Evolutionary conservation across 108 stramenopile genomes (phyloP), one percentile per base, ranked within the genome.

Genomic region (Chaetoceros muelleri): DNA sequence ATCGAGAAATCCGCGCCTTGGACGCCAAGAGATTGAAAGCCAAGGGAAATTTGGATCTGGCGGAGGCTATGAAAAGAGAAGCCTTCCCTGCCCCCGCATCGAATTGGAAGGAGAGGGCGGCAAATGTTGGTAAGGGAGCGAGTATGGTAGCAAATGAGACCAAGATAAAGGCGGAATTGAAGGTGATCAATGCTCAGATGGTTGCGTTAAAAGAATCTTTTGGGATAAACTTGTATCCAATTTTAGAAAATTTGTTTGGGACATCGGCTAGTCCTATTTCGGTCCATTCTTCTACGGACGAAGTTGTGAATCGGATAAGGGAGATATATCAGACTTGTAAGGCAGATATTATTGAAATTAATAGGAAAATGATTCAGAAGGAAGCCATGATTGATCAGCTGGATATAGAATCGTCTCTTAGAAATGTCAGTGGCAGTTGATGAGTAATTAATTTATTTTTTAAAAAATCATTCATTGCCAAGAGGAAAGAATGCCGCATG

Each of bases 1-100:
- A 91, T 60, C 66, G 79, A 52, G 90, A 91, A 69, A 82, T 91
- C 53, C 69, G 76, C 7, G 84, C 81, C 5, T 66, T 87, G 44
- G 80, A 79, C 1, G 62, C 63, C 28, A 85, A 76, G 61, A 57
- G 71, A n/a, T 65, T 69, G 19, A 62, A 72, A 29, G 53, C 78
- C 55, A 76, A 78, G 58, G 84, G 82, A 51, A 56, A 58, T 25
- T 65, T 82, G 46, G 71, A 70, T 31, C 29, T 69, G 26, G 82
- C 79, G 0, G 80, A 81, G 58, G 73, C 62, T 7, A 62, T 69
- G n/a, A 74, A 81, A 0, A 64, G 68, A 7, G 66, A 73, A 13
- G 85, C 82, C 0, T 83, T 78, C 44, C 78, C 79, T 34, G 71
- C 69, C 13, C 48, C 57, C 48, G 82, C 89, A 0, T 72, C 73